Evolutionary conservation across 208 protist genomes (phyloP), one percentile per base, ranked within the genome.

Genomic region (Zelonia costaricensis): DNA sequence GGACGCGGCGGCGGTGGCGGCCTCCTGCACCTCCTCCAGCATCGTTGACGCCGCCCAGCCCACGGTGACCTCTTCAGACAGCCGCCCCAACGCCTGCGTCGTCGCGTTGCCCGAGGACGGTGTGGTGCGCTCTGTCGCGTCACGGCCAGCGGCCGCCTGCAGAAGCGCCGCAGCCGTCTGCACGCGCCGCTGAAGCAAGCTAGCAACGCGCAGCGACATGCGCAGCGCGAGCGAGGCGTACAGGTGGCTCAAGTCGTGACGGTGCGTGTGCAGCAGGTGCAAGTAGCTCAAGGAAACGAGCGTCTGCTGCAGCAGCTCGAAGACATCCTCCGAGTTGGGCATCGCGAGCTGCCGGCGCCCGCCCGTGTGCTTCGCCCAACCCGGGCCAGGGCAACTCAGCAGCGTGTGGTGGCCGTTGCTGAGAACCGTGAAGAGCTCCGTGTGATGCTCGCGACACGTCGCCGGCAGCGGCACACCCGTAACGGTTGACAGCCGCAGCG

Each of bases 211-310:
- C 33, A 73, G 42, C 25, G 74, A 67, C 35, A 85, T 46, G 39
- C 77, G 62, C 15, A 93, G 4, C 10, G 87, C 62, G 10, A 88
- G 66, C 20, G 73, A 54, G 8, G 87, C 84, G 70, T 94, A 94
- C 40, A 76, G 39, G 52, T 84, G 78, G 18, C 80, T 74, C n/a
- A 78, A 12, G 22, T 72, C 68, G 67, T 85, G 81, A 36, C 78
- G 58, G 9, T 78, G 62, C 4, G 64, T 76, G 51, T 85, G 59
- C 8, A 82, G 28, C 15, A 94, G 64, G 25, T 91, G 77, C 40
- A 84, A 25, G 49, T 94, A 91, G 42, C 74, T 81, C 18, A 94
- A 69, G 18, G 73, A 56, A 1, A 82, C 31, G 7, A 94, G 67
- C 7, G 71, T 52, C 43, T 64, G 27, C 16, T 69, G 71, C 42